These are phyloP conservation scores for Serpula lacrymans DNA, from an alignment of 768 basidiomycete species.

Conservation along the genomic window DNA sequence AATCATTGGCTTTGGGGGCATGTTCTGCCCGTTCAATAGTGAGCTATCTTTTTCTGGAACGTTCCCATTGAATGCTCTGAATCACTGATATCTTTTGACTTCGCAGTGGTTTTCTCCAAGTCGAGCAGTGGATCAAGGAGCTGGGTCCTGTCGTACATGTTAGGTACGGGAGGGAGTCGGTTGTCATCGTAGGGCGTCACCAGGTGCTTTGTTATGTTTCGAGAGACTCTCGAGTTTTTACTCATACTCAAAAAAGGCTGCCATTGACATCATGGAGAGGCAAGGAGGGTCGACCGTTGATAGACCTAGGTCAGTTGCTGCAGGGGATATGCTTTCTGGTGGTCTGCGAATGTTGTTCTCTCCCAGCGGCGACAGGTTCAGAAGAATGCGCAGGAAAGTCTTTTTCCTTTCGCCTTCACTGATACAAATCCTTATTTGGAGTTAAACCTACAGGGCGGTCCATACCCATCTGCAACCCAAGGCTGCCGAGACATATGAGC, in stretches of 20 bases:
- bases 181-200: slow-evolving; percentile 18
- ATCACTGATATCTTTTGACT: too few species aligned
- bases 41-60: too few species aligned
- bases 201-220: slow-evolving; percentile 5
- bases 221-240: neutral
- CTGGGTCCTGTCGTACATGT: slow-evolving; percentile 57
- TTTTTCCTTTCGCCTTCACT: too few species aligned
- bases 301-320: slow-evolving; percentile 46
- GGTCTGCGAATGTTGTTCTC: slow-evolving; percentile 51
- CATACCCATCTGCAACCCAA: slow-evolving; percentile 53
- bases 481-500: slow-evolving; percentile 40
- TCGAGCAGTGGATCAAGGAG: slow-evolving; percentile 51
- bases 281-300: slow-evolving; percentile 48
- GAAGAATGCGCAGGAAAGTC: slow-evolving; percentile 49
- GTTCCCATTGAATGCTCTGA: too few species aligned
- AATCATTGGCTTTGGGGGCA: too few species aligned
- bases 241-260: slow-evolving; percentile 34
- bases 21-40: too few species aligned
- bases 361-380: slow-evolving; percentile 47
- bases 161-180: slow-evolving; percentile 35
- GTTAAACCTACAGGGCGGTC: slow-evolving; percentile 47
- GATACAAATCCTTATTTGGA: too few species aligned
- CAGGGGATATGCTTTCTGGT: slow-evolving; percentile 49
- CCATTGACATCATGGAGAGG: slow-evolving; percentile 58
- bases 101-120: slow-evolving; percentile 20